Base-by-base conservation (phyloP, 495 filamentous ascomycete genomes). In the Hypomontagnella submonticulosa region DNA sequence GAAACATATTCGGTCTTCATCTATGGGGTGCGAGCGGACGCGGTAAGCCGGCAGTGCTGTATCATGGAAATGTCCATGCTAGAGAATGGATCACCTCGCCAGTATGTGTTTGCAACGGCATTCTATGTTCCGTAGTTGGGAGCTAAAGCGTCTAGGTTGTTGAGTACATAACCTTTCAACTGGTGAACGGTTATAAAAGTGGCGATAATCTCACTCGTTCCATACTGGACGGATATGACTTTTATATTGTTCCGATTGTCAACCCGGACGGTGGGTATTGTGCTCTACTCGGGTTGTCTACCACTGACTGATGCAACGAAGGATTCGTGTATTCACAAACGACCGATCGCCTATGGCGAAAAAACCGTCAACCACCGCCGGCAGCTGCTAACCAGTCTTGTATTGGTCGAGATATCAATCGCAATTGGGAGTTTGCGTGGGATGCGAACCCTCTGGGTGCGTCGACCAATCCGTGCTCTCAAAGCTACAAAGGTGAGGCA, bases 41-140 rank as follows among this genome's bases (percentile, higher is more conserved):
- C 44, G 79, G 78, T 0, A 80, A 82, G 61, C 78, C 79, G 15
- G 82, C 74, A 16, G 73, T 83, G 15, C 71, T 84, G 15, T 78
- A 78, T 63, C 82, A 85, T 63, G 77, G 77, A 5, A 84, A 78
- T 41, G 81, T 84, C 10, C 82, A 84, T 64, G 81, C 82, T 7
- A 67, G 82, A 33, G 82, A 85, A 73, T 85, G 82, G 82, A 82
- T 85, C 40, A 79, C 82, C 12, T 79, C 80, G n/a, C 61, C 68
- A 34, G 73, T 75, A 51, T 15, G 70, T 47, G 13, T 48, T 2
- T 23, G 12, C 32, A 18, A 20, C 4, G n/a, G 48, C 36, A 6
- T 43, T 9, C 6, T 30, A 4, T 16, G 12, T 2, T 27, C n/a
- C n/a, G 20, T 12, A 15, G 1, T 2, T 15, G 9, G 9, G 42